Evolutionary conservation across 2,329 filamentous ascomycete species (phyloP).

Genomic region (Pezicula radicicola): DNA sequence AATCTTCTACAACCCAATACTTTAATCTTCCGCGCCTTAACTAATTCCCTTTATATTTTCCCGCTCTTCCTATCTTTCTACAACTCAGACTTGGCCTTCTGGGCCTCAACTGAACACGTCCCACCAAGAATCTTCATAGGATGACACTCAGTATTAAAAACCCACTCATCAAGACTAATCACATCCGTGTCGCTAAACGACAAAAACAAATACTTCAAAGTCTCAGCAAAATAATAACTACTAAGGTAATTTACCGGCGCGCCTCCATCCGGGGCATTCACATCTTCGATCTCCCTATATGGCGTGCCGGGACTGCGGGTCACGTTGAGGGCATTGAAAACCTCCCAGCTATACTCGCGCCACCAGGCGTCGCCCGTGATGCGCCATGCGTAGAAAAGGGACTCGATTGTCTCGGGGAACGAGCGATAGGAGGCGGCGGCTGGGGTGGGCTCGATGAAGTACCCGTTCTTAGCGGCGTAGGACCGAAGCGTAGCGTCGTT

Average conservation of each 20-base stretch:
- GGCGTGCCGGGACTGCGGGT: conserved; percentile 61
- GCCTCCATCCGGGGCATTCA: conserved; percentile 59
- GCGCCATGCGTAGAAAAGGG: conserved; percentile 79
- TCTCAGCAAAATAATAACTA: conserved; percentile 82
- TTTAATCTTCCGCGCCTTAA: too few relatives aligned
- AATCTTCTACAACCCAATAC: too few relatives aligned
- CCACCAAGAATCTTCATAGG: conserved; percentile 4
- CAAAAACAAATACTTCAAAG: conserved; percentile 76
- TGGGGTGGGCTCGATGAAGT: conserved; percentile 24
- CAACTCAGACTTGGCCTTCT: background rate
- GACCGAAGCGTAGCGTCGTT: conserved; percentile 54
- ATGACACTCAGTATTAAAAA: conserved; percentile 14
- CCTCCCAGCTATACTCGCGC: conserved; percentile 78
- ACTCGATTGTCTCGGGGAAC: conserved; percentile 76
- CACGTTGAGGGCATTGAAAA: conserved; percentile 62
- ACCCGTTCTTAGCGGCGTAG: conserved; percentile 66
- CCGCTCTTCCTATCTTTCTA: too few relatives aligned
- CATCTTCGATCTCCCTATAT: conserved; percentile 61
- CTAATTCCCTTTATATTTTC: too few relatives aligned
- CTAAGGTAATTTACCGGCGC: conserved; percentile 66
- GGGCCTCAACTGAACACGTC: background rate
- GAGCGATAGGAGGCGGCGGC: conserved; percentile 53
- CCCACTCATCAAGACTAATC: conserved; percentile 58
- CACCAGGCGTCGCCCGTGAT: conserved; percentile 71
- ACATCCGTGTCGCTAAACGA: conserved; percentile 66